A percentile compares a stretch with the other conserved stretches of the same genome.
Conservation (phyloP, 1,284 basidiomycete species). For the Inonotus obliquus region DNA sequence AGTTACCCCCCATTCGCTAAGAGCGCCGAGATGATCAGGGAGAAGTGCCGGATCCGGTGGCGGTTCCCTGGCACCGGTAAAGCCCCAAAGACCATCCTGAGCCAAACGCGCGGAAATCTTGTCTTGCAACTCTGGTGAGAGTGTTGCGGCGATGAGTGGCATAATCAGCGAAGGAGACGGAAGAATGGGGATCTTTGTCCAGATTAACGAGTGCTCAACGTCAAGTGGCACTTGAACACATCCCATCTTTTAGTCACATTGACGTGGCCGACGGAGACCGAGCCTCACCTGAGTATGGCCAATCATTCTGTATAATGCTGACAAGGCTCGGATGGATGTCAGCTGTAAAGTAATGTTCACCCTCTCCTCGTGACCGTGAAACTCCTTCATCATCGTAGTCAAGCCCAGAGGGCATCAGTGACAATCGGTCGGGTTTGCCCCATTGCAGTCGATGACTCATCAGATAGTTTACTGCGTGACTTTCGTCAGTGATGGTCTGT, state of each 20-base stretch:
- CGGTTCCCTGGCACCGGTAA: conserved; percentile 52
- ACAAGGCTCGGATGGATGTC: conserved; percentile 53
- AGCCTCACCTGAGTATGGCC: conserved; percentile 74
- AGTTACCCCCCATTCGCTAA: conserved; percentile 67
- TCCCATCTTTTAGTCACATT: neutral
- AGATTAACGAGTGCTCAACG: conserved; percentile 71
- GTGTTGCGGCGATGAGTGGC: conserved; percentile 35
- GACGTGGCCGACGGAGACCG: conserved; percentile 5
- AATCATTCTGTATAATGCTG: conserved; percentile 76
- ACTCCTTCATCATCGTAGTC: conserved; percentile 28
- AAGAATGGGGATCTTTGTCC: conserved; percentile 68
- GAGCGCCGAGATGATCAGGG: conserved; percentile 48
- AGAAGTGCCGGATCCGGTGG: conserved; percentile 64
- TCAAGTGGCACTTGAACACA: conserved; percentile 57
- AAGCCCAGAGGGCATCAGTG: conserved; percentile 45
- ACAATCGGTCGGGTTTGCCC: conserved; percentile 61
- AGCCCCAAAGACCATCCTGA: conserved; percentile 74
- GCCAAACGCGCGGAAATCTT: conserved; percentile 37
- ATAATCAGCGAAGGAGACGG: conserved; percentile 46
- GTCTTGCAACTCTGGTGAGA: conserved; percentile 4
- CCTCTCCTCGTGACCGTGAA: too few relatives aligned
- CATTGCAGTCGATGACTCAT: conserved; percentile 62
- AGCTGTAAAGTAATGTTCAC: conserved; percentile 63
- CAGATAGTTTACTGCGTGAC: conserved; percentile 56
- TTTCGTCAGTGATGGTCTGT: neutral